Base-by-base conservation (phyloP, 208 protist species). In the Wallacemonas collosoma region DNA sequence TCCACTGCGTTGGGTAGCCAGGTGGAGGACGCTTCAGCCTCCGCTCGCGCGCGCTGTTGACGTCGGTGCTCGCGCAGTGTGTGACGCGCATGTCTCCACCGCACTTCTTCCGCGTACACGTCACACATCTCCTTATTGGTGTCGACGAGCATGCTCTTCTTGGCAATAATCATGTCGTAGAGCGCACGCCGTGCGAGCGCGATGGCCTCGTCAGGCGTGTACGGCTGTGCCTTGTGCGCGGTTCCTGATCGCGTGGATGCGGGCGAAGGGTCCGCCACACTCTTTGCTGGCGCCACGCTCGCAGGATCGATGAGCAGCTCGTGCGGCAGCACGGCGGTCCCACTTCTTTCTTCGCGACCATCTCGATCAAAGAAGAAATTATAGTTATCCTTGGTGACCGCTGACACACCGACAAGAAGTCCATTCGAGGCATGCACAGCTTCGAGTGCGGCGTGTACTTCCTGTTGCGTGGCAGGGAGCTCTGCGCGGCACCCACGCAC, bases 381-480 rank as follows among this genome's bases (percentile, higher is more conserved):
- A 68, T 76, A 87, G 72, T 87, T 87, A 62, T 71, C 68, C 5
- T 58, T 63, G 50, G 76, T 74, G 60, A 87, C 76, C 2, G 41
- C 62, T 3, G 72, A 50, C 36, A 87, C 75, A 5, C 51, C 68
- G 14, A 65, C 40, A 35, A 65, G 60, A 65, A 65, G 60, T 26
- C 60, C 60, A 35, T 65, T 65, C 8, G 60, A 65, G 12, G 60
- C 60, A n/a, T 48, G 60, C 60, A 65, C n/a, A 4, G 17, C 4
- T 35, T 17, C 60, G 6, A 65, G 12, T 8, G 60, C 60, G 41
- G 60, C 60, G 3, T 6, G 41, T 8, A 65, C 60, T 12, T 65
- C 60, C n/a, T 45, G 36, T 14, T 38, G 17, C 6, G 14, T 62
- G 36, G 56, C 56, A 5, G 38, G 56, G 36, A 41, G 9, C 1